These are phyloP conservation scores for Lactuca sativa DNA, from an alignment of 129 eudicot species.

Conservation along the genomic window DNA sequence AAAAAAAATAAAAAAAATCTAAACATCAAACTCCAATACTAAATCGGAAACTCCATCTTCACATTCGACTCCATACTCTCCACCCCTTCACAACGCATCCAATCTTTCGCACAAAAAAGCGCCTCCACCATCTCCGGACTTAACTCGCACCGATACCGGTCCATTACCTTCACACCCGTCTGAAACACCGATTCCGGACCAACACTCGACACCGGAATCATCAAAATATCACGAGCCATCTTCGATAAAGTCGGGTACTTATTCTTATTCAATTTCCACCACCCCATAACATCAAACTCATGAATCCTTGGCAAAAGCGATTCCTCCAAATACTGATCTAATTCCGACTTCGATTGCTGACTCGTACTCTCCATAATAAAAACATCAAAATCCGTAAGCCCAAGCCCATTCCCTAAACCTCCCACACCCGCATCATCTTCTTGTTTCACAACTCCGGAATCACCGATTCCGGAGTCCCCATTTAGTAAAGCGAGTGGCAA, in stretches of 20 bases:
- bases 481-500: slow-evolving; percentile 25
- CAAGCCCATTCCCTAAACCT: slow-evolving; percentile 51
- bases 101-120: slow-evolving; percentile 69
- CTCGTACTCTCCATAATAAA: slow-evolving; percentile 67
- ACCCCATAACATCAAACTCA: slow-evolving; percentile 80
- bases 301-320: slow-evolving; percentile 67
- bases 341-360: slow-evolving; percentile 60
- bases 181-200: slow-evolving; percentile 54
- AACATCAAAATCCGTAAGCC: slow-evolving; percentile 79
- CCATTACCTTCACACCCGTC: slow-evolving; percentile 58
- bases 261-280: slow-evolving; percentile 71
- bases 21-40: slow-evolving; percentile 16
- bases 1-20: not conserved
- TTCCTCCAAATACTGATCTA: slow-evolving; percentile 86
- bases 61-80: slow-evolving; percentile 32
- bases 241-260: slow-evolving; percentile 78
- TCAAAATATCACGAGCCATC: slow-evolving; percentile 82
- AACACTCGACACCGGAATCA: slow-evolving; percentile 61
- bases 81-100: slow-evolving; percentile 43
- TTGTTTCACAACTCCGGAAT: slow-evolving; percentile 13
- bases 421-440: slow-evolving; percentile 38
- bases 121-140: slow-evolving; percentile 85
- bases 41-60: slow-evolving; percentile 70
- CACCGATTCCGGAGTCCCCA: slow-evolving; percentile 47
- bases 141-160: slow-evolving; percentile 54